Base-by-base conservation (phyloP, 768 basidiomycete species). In the Tylopilus plumbeoviolaceoides region DNA sequence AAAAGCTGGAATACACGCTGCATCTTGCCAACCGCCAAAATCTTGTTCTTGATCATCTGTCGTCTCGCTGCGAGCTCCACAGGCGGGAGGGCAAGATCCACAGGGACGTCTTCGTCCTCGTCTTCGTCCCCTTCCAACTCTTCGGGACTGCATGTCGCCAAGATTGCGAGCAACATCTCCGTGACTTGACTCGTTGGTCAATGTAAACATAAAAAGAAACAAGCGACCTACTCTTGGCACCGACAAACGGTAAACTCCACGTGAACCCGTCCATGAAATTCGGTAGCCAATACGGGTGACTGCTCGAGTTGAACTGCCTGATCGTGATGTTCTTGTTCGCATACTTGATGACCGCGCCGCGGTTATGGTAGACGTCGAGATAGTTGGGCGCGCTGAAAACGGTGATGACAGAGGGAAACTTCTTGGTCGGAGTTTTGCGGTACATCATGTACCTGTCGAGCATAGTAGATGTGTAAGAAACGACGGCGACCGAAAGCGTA, bases 231-330 rank as follows among this genome's bases (percentile, higher is more conserved):
- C 95, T 98, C 75, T 99, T 99, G 48, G 91, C 86, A 45, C 95
- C 95, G 4, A 99, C 95, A 64, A 99, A 99, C 0, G 95, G 95
- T 53, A 99, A 68, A 78, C 89, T 92, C 95, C 95, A 99, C 3
- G 95, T 98, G 67, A 99, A 98, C 30, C 90, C 95, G 66, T 98
- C 92, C 87, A 97, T 95, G 59, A 98, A 97, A 72, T 98, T 98
- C 0, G 95, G 95, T 30, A 99, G 72, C 92, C 94, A 97, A 70
- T 92, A 98, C 4, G 91, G 91, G 68, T 94, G 91, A 27, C 84
- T 78, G 35, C 76, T 82, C 47, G 79, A 80, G 65, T 87, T 86
- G 62, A 88, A 95, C 71, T 94, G 91, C 58, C 94, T 78, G 56
- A 98, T 97, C 41, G 93, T 98, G 73, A 98, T 94, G 51, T 90